Conservation (phyloP, 176 grass and related monocot genomes). For the Lolium rigidum region DNA sequence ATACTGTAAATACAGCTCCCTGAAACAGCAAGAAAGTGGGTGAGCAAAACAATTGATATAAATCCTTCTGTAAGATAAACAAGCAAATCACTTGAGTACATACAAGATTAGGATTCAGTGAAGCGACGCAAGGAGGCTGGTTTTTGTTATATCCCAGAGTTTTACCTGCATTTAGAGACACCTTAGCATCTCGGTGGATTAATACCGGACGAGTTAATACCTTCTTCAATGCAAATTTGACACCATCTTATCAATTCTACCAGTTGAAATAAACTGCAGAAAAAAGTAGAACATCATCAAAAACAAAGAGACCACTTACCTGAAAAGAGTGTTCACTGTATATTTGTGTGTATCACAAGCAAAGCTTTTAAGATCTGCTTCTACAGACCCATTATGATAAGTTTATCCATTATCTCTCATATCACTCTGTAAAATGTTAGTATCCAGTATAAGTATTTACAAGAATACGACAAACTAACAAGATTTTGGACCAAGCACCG, state of each 20-base stretch:
- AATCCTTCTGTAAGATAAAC: slow-evolving; percentile 1
- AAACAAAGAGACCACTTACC: slow-evolving; percentile 49
- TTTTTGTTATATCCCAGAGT: slow-evolving; percentile 74
- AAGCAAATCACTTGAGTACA: not conserved
- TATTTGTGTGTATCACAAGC: slow-evolving; percentile 66
- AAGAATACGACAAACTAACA: too few species aligned
- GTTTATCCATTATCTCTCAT: slow-evolving; percentile 69
- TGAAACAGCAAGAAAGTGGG: slow-evolving; percentile 25
- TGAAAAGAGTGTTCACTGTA: slow-evolving; percentile 73
- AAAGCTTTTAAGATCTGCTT: slow-evolving; percentile 85
- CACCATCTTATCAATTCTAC: slow-evolving; percentile 72
- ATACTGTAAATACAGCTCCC: slow-evolving; percentile 71
- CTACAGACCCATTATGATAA: slow-evolving; percentile 72
- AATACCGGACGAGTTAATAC: not conserved
- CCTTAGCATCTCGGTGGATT: slow-evolving; percentile 20
- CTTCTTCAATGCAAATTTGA: not conserved
- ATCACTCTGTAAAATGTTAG: slow-evolving; percentile 74
- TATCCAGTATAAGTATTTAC: not conserved
- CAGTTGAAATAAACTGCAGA: slow-evolving; percentile 66
- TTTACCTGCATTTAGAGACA: slow-evolving; percentile 54
- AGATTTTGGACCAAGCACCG: too few species aligned
- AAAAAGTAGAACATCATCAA: not conserved
- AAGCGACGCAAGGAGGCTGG: slow-evolving; percentile 58
- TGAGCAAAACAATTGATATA: not conserved
- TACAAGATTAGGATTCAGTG: slow-evolving; percentile 61